Evolutionary conservation across 768 basidiomycete genomes (phyloP), one percentile per base, ranked within the genome.

Genomic region (Xanthoconium stramineum): DNA sequence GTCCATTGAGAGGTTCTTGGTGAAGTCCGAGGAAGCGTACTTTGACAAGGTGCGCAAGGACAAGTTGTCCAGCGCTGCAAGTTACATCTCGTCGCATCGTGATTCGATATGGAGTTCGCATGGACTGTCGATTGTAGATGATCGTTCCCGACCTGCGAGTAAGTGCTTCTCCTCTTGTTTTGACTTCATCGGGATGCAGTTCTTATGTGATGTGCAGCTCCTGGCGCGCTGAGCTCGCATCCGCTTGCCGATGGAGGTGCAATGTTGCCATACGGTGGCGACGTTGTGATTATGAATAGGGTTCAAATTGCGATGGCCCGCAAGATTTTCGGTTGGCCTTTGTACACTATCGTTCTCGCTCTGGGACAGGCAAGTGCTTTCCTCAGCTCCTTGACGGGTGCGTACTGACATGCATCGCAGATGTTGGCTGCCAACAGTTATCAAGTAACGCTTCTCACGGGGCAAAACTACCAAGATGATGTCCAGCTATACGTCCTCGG

Each of bases 341-440:
- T 97, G 59, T 97, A 97, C 72, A 89, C 91, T 40, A 89, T 95
- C 64, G 77, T 95, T 65, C 89, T 96, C 58, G 93, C 86, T 30
- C 61, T 89, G 32, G 94, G 94, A 35, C 94, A 91, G 78, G 82
- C 83, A 47, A 45, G 80, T 63, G 42, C 30, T 50, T 59, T 53
- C 24, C 15, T 36, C 1, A 12, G n/a, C 15, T 17, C 10, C 20
- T 50, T 52, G 17, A 35, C 33, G 12, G 29, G 13, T 43, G 30
- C 9, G 37, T 50, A 20, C 55, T 61, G 36, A 64, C 36, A 33
- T 19, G 28, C 28, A 40, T 56, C 36, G 14, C 28, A 88, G 83
- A 92, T 94, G 88, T 73, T 94, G 60, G 85, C 88, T 54, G 92
- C 92, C 4, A 93, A 91, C 32, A 95, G 93, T 66, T 97, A 95